phyloP scores from a whole-genome alignment of 1,284 basidiomycete genomes.

The Pascua guehoae region DNA sequence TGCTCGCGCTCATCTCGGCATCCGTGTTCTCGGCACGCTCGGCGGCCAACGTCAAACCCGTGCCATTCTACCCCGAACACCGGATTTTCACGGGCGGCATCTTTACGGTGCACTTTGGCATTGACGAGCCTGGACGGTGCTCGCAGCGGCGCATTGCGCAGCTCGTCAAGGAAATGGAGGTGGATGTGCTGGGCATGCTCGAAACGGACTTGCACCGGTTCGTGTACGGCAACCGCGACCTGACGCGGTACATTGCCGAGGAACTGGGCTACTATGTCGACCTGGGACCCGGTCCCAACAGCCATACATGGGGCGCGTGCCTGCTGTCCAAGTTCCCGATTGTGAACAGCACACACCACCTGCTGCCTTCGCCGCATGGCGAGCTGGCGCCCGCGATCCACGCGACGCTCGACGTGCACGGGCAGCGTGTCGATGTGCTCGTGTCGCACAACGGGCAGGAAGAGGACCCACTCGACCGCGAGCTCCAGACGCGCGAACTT shows the following conservation, averaged over 20 bases:
- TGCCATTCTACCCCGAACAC: slow-evolving; percentile 62
- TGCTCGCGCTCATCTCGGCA: slow-evolving; percentile 12
- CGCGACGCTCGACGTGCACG: slow-evolving; percentile 76
- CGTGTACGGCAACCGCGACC: slow-evolving; percentile 82
- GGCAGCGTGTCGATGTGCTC: slow-evolving; percentile 73
- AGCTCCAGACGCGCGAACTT: slow-evolving; percentile 78
- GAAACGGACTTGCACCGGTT: slow-evolving; percentile 82
- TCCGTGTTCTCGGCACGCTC: not conserved
- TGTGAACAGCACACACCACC: slow-evolving; percentile 79
- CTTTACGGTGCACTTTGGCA: slow-evolving; percentile 88
- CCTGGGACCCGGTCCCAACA: slow-evolving; percentile 79
- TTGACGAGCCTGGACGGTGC: slow-evolving; percentile 76
- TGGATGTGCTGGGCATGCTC: slow-evolving; percentile 71
- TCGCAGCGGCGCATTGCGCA: slow-evolving; percentile 74
- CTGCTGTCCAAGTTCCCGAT: slow-evolving; percentile 90
- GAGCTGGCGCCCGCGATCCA: slow-evolving; percentile 91
- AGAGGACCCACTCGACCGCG: slow-evolving; percentile 81
- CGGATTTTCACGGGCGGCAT: slow-evolving; percentile 79
- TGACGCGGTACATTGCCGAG: slow-evolving; percentile 73
- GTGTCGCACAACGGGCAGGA: slow-evolving; percentile 94
- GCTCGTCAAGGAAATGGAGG: slow-evolving; percentile 72
- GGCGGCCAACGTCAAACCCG: slow-evolving; percentile 17
- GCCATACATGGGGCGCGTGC: slow-evolving; percentile 87
- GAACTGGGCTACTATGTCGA: slow-evolving; percentile 70
- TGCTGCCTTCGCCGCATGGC: slow-evolving; percentile 76